Evolutionary conservation across 352 stramenopile genomes (phyloP).

Genomic region (Phytophthora megakarya): DNA sequence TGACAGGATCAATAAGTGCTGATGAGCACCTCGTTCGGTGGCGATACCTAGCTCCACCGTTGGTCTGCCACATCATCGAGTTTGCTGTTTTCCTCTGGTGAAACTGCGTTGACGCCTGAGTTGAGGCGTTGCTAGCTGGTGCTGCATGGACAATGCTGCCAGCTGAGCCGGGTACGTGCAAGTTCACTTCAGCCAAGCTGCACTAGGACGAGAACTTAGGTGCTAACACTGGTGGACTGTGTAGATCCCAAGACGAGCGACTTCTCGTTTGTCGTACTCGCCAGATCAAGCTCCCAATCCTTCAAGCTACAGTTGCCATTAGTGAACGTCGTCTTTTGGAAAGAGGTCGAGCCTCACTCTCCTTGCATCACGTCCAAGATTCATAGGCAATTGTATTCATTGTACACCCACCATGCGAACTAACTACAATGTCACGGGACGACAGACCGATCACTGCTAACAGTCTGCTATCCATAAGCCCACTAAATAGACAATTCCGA

Average conservation of each 20-base stretch:
- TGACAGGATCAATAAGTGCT: background rate
- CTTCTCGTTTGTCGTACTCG: background rate
- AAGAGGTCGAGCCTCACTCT: background rate
- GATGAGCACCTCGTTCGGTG: slow-evolving; percentile 32
- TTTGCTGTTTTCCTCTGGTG: slow-evolving; percentile 70
- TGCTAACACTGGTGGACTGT: background rate
- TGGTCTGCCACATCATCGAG: slow-evolving; percentile 59
- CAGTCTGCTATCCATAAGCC: too few species aligned
- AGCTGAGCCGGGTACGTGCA: slow-evolving; percentile 19
- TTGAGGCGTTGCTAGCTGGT: slow-evolving; percentile 21
- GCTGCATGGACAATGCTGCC: slow-evolving; percentile 25
- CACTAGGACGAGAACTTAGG: background rate
- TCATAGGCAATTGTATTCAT: background rate
- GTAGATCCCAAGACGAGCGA: background rate
- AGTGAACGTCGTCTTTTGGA: background rate
- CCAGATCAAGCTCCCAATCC: background rate
- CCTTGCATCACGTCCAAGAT: slow-evolving; percentile 8
- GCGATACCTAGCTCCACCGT: slow-evolving; percentile 46
- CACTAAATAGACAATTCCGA: too few species aligned
- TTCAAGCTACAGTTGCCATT: slow-evolving; percentile 11
- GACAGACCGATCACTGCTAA: too few species aligned
- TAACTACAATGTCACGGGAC: too few species aligned
- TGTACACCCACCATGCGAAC: too few species aligned
- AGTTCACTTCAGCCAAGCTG: background rate
- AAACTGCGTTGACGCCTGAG: slow-evolving; percentile 21